These are phyloP conservation scores for Oryza punctata DNA, from an alignment of 176 grass and related monocot genomes.

Conservation along the genomic window DNA sequence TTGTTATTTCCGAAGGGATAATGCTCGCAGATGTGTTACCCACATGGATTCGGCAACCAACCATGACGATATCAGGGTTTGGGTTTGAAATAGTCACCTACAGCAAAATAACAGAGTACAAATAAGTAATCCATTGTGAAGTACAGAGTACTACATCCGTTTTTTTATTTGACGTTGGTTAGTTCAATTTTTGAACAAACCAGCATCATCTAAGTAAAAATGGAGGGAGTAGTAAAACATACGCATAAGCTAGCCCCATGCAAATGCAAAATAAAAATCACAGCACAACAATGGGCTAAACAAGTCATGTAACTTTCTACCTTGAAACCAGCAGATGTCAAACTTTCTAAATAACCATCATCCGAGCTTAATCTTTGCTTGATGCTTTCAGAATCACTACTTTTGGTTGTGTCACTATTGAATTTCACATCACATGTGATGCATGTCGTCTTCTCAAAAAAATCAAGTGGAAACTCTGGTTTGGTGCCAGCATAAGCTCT, in stretches of 20 bases:
- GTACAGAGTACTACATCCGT: not conserved
- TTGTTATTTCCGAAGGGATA: slow-evolving; percentile 82
- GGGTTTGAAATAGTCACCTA: slow-evolving; percentile 83
- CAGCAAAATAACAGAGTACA: slow-evolving; percentile 42
- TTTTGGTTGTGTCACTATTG: slow-evolving; percentile 78
- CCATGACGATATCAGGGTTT: slow-evolving; percentile 90
- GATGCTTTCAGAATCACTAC: slow-evolving; percentile 85
- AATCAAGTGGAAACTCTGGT: slow-evolving; percentile 91
- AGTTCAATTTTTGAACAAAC: too few relatives aligned
- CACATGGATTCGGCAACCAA: slow-evolving; percentile 94
- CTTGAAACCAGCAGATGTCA: slow-evolving; percentile 82
- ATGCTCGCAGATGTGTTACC: slow-evolving; percentile 83
- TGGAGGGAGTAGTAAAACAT: slow-evolving; percentile 13
- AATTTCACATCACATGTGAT: slow-evolving; percentile 86
- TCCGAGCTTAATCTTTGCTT: slow-evolving; percentile 85
- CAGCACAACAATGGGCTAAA: slow-evolving; percentile 5
- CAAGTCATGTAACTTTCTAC: slow-evolving; percentile 44
- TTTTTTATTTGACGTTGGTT: too few relatives aligned
- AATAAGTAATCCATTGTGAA: slow-evolving; percentile 33
- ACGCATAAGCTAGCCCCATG: slow-evolving; percentile 11
- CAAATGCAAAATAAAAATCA: slow-evolving; percentile 16
- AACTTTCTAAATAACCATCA: slow-evolving; percentile 84
- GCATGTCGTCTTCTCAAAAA: slow-evolving; percentile 89
- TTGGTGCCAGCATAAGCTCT: slow-evolving; percentile 72
- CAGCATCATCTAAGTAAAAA: too few relatives aligned